Percentiles rank a stretch among this genome's conserved stretches.
These are phyloP conservation scores for Lasiodiplodia citricola DNA, from an alignment of 2,329 filamentous ascomycete species.

Conservation along the genomic window DNA sequence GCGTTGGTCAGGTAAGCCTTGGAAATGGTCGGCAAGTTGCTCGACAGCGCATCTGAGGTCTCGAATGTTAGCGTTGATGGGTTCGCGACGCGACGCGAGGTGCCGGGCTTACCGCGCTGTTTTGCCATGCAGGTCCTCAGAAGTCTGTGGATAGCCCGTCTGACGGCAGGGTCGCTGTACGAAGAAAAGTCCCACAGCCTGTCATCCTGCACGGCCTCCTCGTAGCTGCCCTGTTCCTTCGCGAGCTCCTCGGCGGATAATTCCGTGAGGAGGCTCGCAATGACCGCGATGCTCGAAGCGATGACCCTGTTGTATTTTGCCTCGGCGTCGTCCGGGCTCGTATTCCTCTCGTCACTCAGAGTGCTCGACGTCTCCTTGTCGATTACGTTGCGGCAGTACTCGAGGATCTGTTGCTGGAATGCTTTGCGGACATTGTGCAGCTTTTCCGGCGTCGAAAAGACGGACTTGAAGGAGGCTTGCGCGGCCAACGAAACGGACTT, in stretches of 20 bases:
- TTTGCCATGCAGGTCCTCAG: constrained; percentile 58
- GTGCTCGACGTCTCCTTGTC: constrained; percentile 78
- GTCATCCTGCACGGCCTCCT: constrained; percentile 68
- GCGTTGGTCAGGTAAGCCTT: constrained; percentile 76
- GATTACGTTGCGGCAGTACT: constrained; percentile 80
- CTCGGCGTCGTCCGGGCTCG: constrained; percentile 82
- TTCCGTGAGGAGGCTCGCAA: constrained; percentile 59
- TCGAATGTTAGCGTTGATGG: background rate
- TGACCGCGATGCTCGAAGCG: constrained; percentile 62
- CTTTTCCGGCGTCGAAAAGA: constrained; percentile 83
- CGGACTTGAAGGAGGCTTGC: constrained; percentile 72
- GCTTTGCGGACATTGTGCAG: constrained; percentile 75
- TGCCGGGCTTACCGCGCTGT: constrained; percentile 43
- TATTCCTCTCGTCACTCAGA: constrained; percentile 86
- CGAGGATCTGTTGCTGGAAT: constrained; percentile 80
- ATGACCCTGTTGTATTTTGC: constrained; percentile 83
- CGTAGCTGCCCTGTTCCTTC: constrained; percentile 67
- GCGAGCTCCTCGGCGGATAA: constrained; percentile 58
- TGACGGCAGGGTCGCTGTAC: constrained; percentile 62
- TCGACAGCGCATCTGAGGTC: constrained; percentile 37
- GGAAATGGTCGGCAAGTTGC: constrained; percentile 61
- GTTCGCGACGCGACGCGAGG: background rate
- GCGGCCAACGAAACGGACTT: constrained; percentile 77
- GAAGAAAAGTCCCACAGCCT: constrained; percentile 65
- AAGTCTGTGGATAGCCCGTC: constrained; percentile 63